Evolutionary conservation across 768 basidiomycete genomes (phyloP), one percentile per base, ranked within the genome.

Genomic region (Auricularia sp.): DNA sequence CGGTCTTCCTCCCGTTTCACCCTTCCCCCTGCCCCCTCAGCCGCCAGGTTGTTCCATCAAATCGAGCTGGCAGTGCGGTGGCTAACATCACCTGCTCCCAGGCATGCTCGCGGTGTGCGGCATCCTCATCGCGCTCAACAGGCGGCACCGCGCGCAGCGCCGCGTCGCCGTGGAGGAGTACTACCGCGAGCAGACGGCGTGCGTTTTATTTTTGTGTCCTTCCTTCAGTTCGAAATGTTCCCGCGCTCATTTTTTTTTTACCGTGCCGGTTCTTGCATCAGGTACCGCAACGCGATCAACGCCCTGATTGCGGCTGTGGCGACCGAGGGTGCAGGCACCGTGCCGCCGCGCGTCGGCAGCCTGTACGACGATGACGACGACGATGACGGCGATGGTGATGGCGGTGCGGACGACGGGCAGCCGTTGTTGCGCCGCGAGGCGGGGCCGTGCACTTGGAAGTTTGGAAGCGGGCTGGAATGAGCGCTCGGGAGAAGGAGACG

Each of bases 131-230:
- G 24, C 56, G 44, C 18, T 56, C 35, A 44, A 65, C 54, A 39
- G 37, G 29, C 54, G 56, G 4, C 54, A 65, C 33, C 64, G 64
- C 33, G 39, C 21, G 56, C 34, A 59, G 37, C 24, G 58, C 10
- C 18, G 59, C 35, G 56, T 37, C 3, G 64, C 59, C 18, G 54
- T 83, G 37, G 72, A 77, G 47, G 78, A 81, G 51, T 83, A 83
- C 68, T 83, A 82, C 65, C 70, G 77, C 33, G 81, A 84, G 67
- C 83, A 83, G 68, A 72, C 56, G 0, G 24, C 29, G 56, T 59
- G 56, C 24, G 56, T 29, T 29, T 29, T 29, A 29, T 29, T 29
- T 29, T 29, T 24, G 24, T 24, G 1, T 59, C 29, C n/a, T 36
- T 3, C 18, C 51, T 7, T 33, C 29, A 33, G 11, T 10, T 6